A percentile compares a stretch with the other conserved stretches of the same genome.
Evolutionary conservation across 192 early-diverging fungal species (phyloP).

Genomic region (Phlyctochytrium arcticum): DNA sequence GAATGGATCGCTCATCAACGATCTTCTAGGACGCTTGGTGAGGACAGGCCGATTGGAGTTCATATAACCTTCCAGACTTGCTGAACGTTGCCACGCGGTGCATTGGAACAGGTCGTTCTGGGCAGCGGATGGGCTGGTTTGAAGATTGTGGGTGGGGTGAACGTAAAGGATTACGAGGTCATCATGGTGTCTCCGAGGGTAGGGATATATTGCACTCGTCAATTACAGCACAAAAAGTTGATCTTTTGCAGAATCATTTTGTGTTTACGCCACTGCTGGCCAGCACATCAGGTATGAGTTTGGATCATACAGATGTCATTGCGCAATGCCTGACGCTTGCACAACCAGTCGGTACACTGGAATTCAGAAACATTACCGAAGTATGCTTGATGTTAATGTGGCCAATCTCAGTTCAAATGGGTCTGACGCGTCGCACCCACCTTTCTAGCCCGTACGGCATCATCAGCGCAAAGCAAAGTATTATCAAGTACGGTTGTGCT

Average conservation of each 20-base stretch:
- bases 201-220: background rate
- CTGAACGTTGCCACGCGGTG: too few relatives aligned
- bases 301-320: background rate
- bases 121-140: conserved; percentile 46
- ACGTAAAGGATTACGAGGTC: conserved; percentile 67
- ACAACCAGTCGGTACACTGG: conserved; percentile 71
- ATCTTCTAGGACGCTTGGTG: too few relatives aligned
- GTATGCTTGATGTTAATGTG: too few relatives aligned
- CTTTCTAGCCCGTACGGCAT: conserved; percentile 35
- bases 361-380: conserved; percentile 82
- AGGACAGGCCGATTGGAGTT: too few relatives aligned
- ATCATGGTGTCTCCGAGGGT: conserved; percentile 74
- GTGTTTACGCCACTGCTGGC: conserved; percentile 84
- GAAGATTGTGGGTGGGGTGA: conserved; percentile 68
- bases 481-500: conserved; percentile 18
- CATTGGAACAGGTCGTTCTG: too few relatives aligned
- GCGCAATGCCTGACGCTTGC: background rate
- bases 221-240: background rate
- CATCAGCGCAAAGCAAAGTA: conserved; percentile 16
- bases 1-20: too few relatives aligned
- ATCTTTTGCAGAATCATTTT: conserved; percentile 61
- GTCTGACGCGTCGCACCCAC: too few relatives aligned
- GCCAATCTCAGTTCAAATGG: too few relatives aligned
- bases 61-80: too few relatives aligned
- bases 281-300: conserved; percentile 17